Evolutionary conservation across 805 yeast species (phyloP).

Genomic region (Candida arabinofermentans): DNA sequence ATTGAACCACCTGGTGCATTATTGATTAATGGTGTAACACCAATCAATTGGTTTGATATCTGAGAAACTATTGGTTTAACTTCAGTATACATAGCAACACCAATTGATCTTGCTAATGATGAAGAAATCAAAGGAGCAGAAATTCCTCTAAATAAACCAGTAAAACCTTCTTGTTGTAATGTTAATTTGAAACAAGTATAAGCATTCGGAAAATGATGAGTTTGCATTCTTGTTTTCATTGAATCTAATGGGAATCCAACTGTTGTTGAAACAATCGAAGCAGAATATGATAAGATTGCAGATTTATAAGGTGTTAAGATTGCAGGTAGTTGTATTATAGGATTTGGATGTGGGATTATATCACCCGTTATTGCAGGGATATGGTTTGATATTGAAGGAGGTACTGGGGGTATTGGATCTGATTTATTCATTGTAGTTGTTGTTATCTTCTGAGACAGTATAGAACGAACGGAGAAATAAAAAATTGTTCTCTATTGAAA

Average conservation of each 20-base stretch:
- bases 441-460: too few relatives aligned
- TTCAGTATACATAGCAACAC: slow-evolving; percentile 59
- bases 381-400: slow-evolving; percentile 1
- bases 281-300: slow-evolving; percentile 56
- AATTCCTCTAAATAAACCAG: slow-evolving; percentile 74
- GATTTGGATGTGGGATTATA: slow-evolving; percentile 37
- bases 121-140: slow-evolving; percentile 69
- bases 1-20: neutral
- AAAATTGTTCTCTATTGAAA: too few relatives aligned
- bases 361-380: slow-evolving; percentile 61
- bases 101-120: slow-evolving; percentile 59
- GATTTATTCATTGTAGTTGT: neutral
- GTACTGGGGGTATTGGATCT: neutral
- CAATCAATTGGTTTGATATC: slow-evolving; percentile 11
- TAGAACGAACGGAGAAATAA: too few relatives aligned
- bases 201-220: slow-evolving; percentile 58
- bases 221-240: slow-evolving; percentile 83
- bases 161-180: slow-evolving; percentile 54
- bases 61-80: slow-evolving; percentile 40
- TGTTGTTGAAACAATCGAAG: slow-evolving; percentile 60
- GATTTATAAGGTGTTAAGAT: slow-evolving; percentile 48
- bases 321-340: slow-evolving; percentile 46
- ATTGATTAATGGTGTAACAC: slow-evolving; percentile 8
- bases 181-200: slow-evolving; percentile 57
- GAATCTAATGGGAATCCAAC: slow-evolving; percentile 86